Evolutionary conservation across 2,329 filamentous ascomycete species (phyloP).

Genomic region (Geosmithia morbida): DNA sequence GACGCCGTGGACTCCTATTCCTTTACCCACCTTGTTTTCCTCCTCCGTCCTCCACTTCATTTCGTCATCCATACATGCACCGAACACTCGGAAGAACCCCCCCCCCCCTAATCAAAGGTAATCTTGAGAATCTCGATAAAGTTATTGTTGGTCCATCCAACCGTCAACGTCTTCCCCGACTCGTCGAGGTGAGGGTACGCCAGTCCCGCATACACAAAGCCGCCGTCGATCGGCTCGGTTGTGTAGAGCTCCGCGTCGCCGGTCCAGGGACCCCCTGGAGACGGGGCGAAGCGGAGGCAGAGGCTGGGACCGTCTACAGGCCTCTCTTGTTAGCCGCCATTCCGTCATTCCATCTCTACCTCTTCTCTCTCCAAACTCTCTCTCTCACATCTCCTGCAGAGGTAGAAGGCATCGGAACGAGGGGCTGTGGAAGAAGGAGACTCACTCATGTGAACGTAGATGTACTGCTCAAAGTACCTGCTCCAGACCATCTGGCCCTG

Average conservation of each 20-base stretch:
- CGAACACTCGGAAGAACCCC: neutral
- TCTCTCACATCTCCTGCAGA: too few relatives aligned
- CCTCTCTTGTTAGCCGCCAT: neutral
- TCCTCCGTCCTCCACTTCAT: too few relatives aligned
- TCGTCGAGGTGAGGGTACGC: slow-evolving; percentile 22
- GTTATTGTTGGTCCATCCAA: slow-evolving; percentile 24
- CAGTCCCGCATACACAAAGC: slow-evolving; percentile 20
- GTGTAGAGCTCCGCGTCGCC: slow-evolving; percentile 18
- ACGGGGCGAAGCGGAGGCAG: slow-evolving; percentile 9
- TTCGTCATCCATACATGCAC: too few relatives aligned
- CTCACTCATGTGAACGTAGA: slow-evolving; percentile 15
- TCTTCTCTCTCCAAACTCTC: too few relatives aligned
- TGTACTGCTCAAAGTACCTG: slow-evolving; percentile 16
- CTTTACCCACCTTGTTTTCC: too few relatives aligned
- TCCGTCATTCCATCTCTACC: neutral
- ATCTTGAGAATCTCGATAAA: slow-evolving; percentile 19
- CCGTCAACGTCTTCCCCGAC: slow-evolving; percentile 17
- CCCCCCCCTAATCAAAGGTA: slow-evolving; percentile 7
- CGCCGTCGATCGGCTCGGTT: slow-evolving; percentile 15
- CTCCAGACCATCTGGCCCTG: slow-evolving; percentile 23
- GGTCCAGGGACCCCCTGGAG: slow-evolving; percentile 21
- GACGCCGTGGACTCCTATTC: too few relatives aligned
- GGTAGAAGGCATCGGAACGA: too few relatives aligned
- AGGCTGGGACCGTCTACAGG: neutral
- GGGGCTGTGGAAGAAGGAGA: neutral